Evolutionary conservation across 306 rosid genomes (phyloP).

Genomic region (Gillenia trifoliata): DNA sequence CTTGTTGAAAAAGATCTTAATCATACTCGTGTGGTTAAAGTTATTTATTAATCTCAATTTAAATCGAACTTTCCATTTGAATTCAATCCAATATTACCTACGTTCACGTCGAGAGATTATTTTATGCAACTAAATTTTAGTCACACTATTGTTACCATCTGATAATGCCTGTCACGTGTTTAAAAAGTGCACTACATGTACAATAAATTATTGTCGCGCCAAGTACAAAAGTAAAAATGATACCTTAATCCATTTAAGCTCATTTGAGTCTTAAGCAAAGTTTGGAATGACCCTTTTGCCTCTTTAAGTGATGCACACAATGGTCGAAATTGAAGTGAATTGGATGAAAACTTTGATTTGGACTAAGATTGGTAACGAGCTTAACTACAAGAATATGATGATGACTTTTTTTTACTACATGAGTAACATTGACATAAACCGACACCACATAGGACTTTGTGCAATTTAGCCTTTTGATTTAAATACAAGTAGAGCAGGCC

Average conservation of each 20-base stretch:
- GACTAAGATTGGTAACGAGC: too few species aligned
- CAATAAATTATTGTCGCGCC: rapidly evolving
- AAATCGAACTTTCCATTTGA: not conserved
- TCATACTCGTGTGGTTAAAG: not conserved
- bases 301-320: not conserved
- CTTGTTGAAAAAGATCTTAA: not conserved
- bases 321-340: too few species aligned
- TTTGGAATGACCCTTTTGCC: not conserved
- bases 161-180: too few species aligned
- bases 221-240: too few species aligned
- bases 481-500: not conserved
- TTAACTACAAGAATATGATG: not conserved
- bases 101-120: not conserved
- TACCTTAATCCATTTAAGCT: too few species aligned
- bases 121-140: too few species aligned
- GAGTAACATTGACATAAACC: not conserved
- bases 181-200: too few species aligned
- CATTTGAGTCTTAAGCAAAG: too few species aligned
- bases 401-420: not conserved
- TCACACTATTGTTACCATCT: too few species aligned
- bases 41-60: too few species aligned
- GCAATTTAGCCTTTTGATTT: not conserved
- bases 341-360: too few species aligned
- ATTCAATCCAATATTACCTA: not conserved
- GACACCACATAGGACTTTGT: too few species aligned